These are phyloP conservation scores for Trichocomaceae sp. DNA, from an alignment of 2,329 filamentous ascomycete species.

Conservation along the genomic window DNA sequence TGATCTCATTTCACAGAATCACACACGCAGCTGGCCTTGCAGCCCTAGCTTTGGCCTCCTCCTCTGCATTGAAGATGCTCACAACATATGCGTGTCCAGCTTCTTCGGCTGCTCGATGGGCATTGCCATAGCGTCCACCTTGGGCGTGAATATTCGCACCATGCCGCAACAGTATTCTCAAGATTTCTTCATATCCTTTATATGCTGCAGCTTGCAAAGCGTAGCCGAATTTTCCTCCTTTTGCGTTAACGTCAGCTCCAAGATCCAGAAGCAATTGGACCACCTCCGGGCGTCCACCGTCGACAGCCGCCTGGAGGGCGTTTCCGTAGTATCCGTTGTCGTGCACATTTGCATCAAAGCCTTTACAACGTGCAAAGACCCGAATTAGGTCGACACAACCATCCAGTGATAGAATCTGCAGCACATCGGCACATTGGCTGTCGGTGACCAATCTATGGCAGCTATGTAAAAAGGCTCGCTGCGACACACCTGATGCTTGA, in stretches of 20 bases:
- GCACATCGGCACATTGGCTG: not conserved
- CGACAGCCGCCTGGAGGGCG: not conserved
- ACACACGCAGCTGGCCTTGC: not conserved
- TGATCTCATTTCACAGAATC: not conserved
- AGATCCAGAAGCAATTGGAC: not conserved
- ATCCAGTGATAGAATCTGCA: not conserved
- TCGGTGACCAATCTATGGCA: not conserved
- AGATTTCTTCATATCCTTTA: not conserved
- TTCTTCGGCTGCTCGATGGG: not conserved
- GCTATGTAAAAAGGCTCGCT: not conserved
- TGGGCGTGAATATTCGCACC: not conserved
- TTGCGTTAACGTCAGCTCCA: not conserved
- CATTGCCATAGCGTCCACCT: not conserved
- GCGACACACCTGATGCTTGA: constrained; percentile 6
- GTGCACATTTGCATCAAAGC: not conserved
- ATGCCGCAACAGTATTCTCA: not conserved
- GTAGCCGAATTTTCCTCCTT: not conserved
- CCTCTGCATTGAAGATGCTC: not conserved
- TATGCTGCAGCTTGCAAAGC: not conserved
- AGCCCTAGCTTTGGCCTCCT: not conserved
- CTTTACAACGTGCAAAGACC: not conserved
- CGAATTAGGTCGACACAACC: not conserved
- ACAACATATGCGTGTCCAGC: not conserved
- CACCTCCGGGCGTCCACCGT: not conserved
- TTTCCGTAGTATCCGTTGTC: not conserved